Evolutionary conservation across 176 grass and related monocot genomes (phyloP), one percentile per base, ranked within the genome.

Genomic region (Canna indica): DNA sequence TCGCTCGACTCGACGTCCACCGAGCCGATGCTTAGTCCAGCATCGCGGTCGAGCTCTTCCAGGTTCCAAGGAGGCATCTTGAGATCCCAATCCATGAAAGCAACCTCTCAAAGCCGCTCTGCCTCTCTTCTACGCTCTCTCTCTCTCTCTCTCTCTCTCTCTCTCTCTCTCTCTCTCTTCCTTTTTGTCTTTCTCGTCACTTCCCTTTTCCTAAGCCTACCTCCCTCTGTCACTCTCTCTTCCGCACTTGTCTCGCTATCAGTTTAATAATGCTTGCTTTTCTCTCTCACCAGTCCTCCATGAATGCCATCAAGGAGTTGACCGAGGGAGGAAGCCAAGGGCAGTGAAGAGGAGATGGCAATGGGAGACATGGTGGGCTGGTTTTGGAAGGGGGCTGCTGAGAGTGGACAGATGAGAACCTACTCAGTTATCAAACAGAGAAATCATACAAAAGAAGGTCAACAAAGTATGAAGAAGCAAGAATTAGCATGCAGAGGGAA

Each of bases 11-110:
- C 84, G 54, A 34, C 60, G 5, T 84, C 88, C 57, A 87, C 81
- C 39, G 79, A 82, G 63, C 84, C 79, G 58, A 87, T 38, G 46
- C 9, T 56, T 13, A 65, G 18, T 30, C 20, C 62, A 24, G 42
- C 28, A 30, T 33, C 31, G 33, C 44, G 31, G 42, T 53, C 61
- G 29, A 52, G 20, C 4, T 58, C 64, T 22, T 35, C 14, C 18
- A 59, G 76, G 73, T 84, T 82, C 84, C 84, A 84, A 54, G 82
- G 78, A 11, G 81, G 79, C 70, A 91, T 87, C 79, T 91, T 91
- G 47, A 80, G 42, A 47, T 87, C 88, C 88, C 88, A 91, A 39
- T 91, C 88, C 88, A 91, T 91, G 79, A 54, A 54, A 18, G 33
- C 63, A 22, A 39, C 32, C 8, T n/a, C 7, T 4, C 50, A 70